Conservation (phyloP, 2,329 filamentous ascomycete species). For the Rutstroemia sp. region DNA sequence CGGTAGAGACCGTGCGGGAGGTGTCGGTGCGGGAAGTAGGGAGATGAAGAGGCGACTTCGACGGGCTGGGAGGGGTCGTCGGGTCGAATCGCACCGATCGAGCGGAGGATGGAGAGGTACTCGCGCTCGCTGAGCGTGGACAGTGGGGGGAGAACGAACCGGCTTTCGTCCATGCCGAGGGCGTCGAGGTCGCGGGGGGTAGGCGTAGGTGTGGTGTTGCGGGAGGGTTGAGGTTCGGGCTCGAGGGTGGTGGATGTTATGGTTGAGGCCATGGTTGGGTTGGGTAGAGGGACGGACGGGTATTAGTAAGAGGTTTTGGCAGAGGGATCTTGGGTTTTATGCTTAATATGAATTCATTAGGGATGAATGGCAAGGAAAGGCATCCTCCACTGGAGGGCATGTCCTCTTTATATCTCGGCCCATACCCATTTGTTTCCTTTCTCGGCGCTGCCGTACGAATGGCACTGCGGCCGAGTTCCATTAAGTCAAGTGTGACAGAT, state of each 20-base stretch:
- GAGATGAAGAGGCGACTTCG: background rate
- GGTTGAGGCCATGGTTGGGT: background rate
- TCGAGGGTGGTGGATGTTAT: background rate
- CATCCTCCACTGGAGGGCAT: too few species aligned
- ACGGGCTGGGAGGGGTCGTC: background rate
- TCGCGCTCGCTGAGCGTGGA: slow-evolving; percentile 1
- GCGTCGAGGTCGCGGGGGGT: slow-evolving; percentile 3
- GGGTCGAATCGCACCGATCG: background rate
- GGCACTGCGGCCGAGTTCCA: too few species aligned
- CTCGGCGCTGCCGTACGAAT: too few species aligned
- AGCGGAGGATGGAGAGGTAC: background rate
- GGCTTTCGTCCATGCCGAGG: background rate
- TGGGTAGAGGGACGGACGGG: too few species aligned
- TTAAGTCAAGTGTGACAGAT: too few species aligned
- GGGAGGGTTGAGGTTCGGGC: background rate
- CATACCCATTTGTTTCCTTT: too few species aligned
- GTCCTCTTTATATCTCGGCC: too few species aligned
- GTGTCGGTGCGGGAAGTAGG: slow-evolving; percentile 2
- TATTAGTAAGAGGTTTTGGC: too few species aligned
- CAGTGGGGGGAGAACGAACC: slow-evolving; percentile 2
- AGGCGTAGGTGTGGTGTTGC: background rate
- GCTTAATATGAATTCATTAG: too few species aligned
- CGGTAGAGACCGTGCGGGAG: slow-evolving; percentile 19
- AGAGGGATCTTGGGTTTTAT: too few species aligned
- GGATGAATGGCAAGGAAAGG: too few species aligned